Base-by-base conservation (phyloP, 2,329 filamentous ascomycete species). In the Waltergamsia citrina region DNA sequence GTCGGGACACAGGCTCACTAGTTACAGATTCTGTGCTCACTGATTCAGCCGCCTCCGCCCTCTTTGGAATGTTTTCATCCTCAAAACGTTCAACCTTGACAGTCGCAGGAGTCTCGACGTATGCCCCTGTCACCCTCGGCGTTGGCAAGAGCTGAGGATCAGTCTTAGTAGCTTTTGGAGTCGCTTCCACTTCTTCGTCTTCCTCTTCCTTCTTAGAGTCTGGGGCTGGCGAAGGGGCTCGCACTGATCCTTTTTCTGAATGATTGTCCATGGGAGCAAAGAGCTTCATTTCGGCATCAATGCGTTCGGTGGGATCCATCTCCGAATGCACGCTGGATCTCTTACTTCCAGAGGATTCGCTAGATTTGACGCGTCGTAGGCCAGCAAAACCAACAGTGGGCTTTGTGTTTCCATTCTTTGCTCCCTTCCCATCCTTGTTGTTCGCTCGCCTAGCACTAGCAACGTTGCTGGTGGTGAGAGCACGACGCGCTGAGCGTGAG, bases 221-320 rank as follows among this genome's bases (percentile, higher is more conserved):
- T 9, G 35, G 25, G 19, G 10, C n/a, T 3, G 56, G 54, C 1
- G 72, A 75, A 3, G 64, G 59, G 4, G 65, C 70, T 24, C 67
- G 62, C 14, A 66, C 53, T 4, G 71, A 75, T 1, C 70, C 70
- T 28, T 57, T 62, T 43, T 76, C 72, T 2, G 72, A 77, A 27
- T 71, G 61, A 39, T 67, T 70, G 21, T 75, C 71, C 12, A 53
- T 44, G 1, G 63, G 67, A 11, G 69, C 72, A 48, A 77, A 77
- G 7, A 77, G 58, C 32, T 63, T 66, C 54, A 67, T 64, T 50
- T 77, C 72, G 8, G 60, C 66, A 43, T 71, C 63, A 33, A 76
- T 74, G 29, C 71, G 67, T 42, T 71, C 70, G 2, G 63, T 68
- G 5, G 72, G 71, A 39, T 76, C 72, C 11, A 54, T 46, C 36